These are phyloP conservation scores for Boletus pseudo-olivaceus DNA, from an alignment of 768 basidiomycete genomes.

Conservation along the genomic window DNA sequence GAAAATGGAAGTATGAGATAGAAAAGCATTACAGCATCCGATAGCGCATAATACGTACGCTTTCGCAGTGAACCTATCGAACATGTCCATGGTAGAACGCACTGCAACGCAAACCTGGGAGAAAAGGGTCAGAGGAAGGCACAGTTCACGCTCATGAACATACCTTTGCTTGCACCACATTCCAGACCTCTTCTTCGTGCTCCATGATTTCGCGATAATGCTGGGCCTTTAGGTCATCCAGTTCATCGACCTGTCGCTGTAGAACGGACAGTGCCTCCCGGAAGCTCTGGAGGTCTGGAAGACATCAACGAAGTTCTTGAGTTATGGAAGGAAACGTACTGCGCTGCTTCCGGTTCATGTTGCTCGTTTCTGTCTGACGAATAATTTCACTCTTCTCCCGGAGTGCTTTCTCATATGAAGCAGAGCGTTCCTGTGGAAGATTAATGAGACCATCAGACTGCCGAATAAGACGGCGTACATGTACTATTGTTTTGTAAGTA, in stretches of 20 bases:
- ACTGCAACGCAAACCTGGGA: conserved; percentile 73
- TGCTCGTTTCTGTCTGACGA: conserved; percentile 78
- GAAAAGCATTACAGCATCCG: conserved; percentile 1
- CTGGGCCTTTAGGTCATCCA: conserved; percentile 78
- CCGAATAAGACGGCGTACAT: conserved; percentile 41
- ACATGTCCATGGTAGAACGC: conserved; percentile 88
- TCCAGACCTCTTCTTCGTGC: conserved; percentile 96
- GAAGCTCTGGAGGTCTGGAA: conserved; percentile 83
- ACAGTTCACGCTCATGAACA: neutral
- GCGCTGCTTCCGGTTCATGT: conserved; percentile 80
- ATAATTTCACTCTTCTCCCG: conserved; percentile 84
- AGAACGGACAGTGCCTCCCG: conserved; percentile 76
- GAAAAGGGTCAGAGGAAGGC: conserved; percentile 14
- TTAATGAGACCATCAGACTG: neutral
- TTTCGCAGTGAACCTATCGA: conserved; percentile 83
- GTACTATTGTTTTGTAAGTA: conserved; percentile 68
- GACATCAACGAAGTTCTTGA: conserved; percentile 6
- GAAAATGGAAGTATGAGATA: conserved; percentile 11
- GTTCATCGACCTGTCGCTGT: conserved; percentile 87
- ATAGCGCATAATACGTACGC: conserved; percentile 51
- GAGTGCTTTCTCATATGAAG: conserved; percentile 76
- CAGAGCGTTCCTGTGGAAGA: conserved; percentile 68
- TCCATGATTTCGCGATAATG: conserved; percentile 90
- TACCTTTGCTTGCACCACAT: conserved; percentile 83
- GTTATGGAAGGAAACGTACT: conserved; percentile 48